phyloP scores from a whole-genome alignment of 1,139 yeast species.

The Geotrichum fermentans region DNA sequence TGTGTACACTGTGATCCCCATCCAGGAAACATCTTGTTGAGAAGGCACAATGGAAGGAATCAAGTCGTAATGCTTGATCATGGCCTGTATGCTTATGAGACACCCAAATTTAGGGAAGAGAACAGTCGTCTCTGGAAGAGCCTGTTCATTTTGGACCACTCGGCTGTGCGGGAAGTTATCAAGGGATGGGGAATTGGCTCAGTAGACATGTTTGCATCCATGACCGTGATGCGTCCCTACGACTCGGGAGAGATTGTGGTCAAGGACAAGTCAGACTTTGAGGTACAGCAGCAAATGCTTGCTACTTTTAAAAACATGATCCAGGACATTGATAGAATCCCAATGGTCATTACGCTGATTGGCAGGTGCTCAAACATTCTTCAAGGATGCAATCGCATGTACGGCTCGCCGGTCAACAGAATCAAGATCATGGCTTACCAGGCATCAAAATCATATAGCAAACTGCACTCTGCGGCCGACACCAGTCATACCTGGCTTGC shows the following conservation, averaged over 20 bases:
- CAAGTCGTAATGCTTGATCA: constrained; percentile 68
- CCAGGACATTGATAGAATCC: constrained; percentile 60
- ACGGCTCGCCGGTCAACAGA: constrained; percentile 71
- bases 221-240: constrained; percentile 52
- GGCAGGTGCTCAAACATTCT: constrained; percentile 71
- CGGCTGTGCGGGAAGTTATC: constrained; percentile 49
- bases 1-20: constrained; percentile 78
- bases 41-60: constrained; percentile 44
- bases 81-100: constrained; percentile 60
- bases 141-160: constrained; percentile 50
- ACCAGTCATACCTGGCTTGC: constrained; percentile 1
- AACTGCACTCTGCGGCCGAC: neutral
- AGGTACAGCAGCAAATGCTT: constrained; percentile 39
- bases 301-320: constrained; percentile 48
- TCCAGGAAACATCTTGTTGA: constrained; percentile 67
- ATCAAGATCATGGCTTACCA: constrained; percentile 56
- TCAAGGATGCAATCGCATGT: constrained; percentile 60
- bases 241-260: neutral
- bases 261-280: constrained; percentile 22
- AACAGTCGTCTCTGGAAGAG: constrained; percentile 63
- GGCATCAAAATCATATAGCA: constrained; percentile 38
- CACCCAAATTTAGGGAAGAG: constrained; percentile 49
- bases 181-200: constrained; percentile 67
- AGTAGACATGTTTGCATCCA: constrained; percentile 57
- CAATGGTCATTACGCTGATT: constrained; percentile 59